Conservation (phyloP, 495 filamentous ascomycete genomes). For the Apiosordaria backusii region DNA sequence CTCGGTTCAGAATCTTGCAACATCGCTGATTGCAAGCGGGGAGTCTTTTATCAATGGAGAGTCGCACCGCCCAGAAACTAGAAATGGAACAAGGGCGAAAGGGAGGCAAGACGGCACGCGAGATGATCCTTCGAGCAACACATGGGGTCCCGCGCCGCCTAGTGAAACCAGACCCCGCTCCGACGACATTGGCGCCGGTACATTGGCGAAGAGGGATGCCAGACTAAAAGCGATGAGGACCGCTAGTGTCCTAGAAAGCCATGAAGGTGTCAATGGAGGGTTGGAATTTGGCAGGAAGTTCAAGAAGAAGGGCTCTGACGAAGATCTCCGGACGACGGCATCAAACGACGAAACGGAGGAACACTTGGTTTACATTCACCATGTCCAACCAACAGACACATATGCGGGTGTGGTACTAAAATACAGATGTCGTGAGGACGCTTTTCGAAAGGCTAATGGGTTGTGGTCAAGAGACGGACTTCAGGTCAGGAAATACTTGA, state of each 20-base stretch:
- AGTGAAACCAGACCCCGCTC: constrained; percentile 33
- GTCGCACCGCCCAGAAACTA: constrained; percentile 31
- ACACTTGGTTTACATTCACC: constrained; percentile 83
- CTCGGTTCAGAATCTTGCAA: constrained; percentile 42
- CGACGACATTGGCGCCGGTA: constrained; percentile 48
- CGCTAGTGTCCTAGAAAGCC: constrained; percentile 50
- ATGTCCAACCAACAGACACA: constrained; percentile 75
- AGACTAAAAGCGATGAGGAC: constrained; percentile 45
- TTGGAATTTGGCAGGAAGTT: constrained; percentile 46
- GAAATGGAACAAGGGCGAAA: constrained; percentile 22
- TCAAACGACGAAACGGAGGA: constrained; percentile 52
- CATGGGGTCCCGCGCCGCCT: constrained; percentile 43
- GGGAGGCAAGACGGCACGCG: constrained; percentile 12
- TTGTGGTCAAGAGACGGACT: constrained; percentile 92
- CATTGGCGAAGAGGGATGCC: constrained; percentile 46
- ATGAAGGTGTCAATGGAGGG: constrained; percentile 47
- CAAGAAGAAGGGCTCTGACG: constrained; percentile 54
- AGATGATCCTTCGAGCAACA: constrained; percentile 7
- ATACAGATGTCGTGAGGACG: constrained; percentile 75
- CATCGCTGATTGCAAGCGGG: constrained; percentile 40
- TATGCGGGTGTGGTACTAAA: constrained; percentile 85
- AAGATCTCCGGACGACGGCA: constrained; percentile 32
- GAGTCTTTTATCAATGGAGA: constrained; percentile 27
- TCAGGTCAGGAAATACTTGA: constrained; percentile 72
- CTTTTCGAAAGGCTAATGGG: constrained; percentile 82